Evolutionary conservation across 78 protist genomes (phyloP).

Genomic region (Dictyostelium intermedium): DNA sequence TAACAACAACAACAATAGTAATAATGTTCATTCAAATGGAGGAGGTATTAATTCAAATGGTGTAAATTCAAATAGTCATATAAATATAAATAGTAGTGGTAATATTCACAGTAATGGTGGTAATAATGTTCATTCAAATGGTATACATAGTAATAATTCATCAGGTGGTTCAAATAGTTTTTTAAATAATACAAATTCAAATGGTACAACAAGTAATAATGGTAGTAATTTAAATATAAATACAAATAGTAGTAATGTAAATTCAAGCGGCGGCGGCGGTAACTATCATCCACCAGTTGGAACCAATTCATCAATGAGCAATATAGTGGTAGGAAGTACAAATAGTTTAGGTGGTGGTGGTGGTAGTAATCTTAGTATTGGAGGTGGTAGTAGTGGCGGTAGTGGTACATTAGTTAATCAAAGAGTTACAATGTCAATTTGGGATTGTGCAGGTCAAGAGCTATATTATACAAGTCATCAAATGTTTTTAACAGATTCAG

Average conservation of each 20-base stretch:
- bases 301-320: background rate
- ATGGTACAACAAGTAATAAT: background rate
- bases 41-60: background rate
- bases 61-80: slow-evolving; percentile 18
- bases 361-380: background rate
- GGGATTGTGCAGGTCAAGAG: slow-evolving; percentile 84
- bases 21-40: background rate
- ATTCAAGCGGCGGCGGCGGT: background rate
- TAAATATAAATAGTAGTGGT: background rate
- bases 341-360: background rate
- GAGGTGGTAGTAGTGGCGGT: too few species aligned
- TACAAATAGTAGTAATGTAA: background rate
- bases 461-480: slow-evolving; percentile 76
- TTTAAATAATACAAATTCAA: slow-evolving; percentile 3
- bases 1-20: background rate
- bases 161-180: background rate
- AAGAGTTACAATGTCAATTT: slow-evolving; percentile 54
- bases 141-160: background rate
- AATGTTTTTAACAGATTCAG: slow-evolving; percentile 71
- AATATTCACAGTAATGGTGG: background rate
- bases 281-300: background rate
- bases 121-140: background rate
- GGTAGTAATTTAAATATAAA: background rate
- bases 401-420: background rate
- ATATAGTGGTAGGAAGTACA: background rate